Evolutionary conservation across 192 early-diverging fungal species (phyloP), one percentile per base, ranked within the genome.

Genomic region (Coemansia sp.): DNA sequence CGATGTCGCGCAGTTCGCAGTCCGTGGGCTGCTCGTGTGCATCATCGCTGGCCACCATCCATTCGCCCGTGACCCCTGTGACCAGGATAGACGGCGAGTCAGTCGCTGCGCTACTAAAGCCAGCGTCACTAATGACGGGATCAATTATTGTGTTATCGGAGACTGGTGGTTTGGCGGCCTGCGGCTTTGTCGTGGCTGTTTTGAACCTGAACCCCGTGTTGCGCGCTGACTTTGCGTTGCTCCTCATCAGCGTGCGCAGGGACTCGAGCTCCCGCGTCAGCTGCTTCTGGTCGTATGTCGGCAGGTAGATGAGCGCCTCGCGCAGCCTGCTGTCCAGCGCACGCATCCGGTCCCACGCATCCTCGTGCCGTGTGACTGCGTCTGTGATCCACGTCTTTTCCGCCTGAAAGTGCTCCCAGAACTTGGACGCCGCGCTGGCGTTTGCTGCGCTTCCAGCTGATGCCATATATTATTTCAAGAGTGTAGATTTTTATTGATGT

Each of bases 1-100:
- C 56, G 10, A 92, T 69, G 24, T 80, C 77, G 18, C 66, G 58
- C 3, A 80, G 59, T 53, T 80, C 70, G 66, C 69, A 68, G 45
- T 80, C 71, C 2, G 63, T 64, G 6, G 57, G 40, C 0, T 32
- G 29, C 5, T 23, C 16, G 32, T 23, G n/a, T n/a, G n/a, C 40
- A 19, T 29, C 40, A 1, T 49, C 11, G 24, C 25, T 22, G 23
- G 65, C 65, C 0, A 32, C 40, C 5, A 66, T 38, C 64, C 70
- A 66, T 14, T 29, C 14, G n/a, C 38, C 38, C 0, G 16, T 12
- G n/a, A 67, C 38, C 7, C 14, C 28, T 1, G 56, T 24, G 10
- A 32, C 50, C 9, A 16, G 14, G n/a, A 14, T 19, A 19, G 29
- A 12, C 19, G 50, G 11, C 7, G 6, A 9, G 23, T 12, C 12